These are phyloP conservation scores for Tritrichomonas musculus DNA, from an alignment of 208 protist genomes.

Conservation along the genomic window DNA sequence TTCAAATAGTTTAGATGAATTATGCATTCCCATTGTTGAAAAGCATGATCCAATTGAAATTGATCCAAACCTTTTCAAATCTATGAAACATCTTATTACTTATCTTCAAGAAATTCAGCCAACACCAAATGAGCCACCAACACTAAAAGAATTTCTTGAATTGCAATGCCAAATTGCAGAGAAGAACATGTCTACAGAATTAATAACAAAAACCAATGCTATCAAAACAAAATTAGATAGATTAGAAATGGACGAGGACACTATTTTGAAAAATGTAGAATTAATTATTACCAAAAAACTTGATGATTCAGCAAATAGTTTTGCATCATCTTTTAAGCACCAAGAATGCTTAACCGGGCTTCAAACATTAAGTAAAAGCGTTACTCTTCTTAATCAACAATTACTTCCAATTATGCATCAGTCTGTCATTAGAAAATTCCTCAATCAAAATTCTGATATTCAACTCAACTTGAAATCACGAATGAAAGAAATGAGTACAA, in stretches of 20 bases:
- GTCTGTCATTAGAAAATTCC: neutral
- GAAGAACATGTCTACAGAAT: neutral
- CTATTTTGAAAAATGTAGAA: neutral
- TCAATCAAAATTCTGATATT: neutral
- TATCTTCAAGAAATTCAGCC: neutral
- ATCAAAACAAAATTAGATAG: neutral
- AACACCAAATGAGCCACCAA: neutral
- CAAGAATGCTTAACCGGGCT: neutral
- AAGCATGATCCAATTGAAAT: neutral
- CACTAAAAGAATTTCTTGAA: neutral
- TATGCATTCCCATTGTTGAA: neutral
- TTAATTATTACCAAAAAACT: neutral
- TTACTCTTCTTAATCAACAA: neutral
- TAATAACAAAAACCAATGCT: neutral
- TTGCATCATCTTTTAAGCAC: neutral
- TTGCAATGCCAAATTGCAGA: neutral
- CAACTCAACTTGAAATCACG: neutral
- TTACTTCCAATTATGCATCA: constrained; percentile 7
- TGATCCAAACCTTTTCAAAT: neutral
- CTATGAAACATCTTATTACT: neutral
- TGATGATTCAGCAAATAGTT: neutral
- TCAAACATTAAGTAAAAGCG: neutral
- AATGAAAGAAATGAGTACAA: no score
- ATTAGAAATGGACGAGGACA: neutral
- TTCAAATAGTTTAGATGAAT: neutral